Percentiles rank a stretch among this genome's conserved stretches.
phyloP scores from a whole-genome alignment of 73 alveolate genomes.

The Paramecium octaurelia region DNA sequence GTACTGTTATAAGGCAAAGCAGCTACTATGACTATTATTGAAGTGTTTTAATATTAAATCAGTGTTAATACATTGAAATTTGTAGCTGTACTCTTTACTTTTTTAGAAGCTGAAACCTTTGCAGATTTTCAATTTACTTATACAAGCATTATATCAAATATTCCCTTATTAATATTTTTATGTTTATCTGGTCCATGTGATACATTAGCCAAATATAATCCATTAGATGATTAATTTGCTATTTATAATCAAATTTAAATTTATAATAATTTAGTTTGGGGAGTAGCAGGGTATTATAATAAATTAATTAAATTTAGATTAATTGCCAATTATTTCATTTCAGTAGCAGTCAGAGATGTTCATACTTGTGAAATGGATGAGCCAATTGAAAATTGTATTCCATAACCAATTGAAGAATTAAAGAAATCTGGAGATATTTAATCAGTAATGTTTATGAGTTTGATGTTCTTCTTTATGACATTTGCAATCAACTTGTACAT shows the following conservation, averaged over 20 bases:
- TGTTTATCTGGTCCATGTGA: background rate
- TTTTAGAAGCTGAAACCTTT: background rate
- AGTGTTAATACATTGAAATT: slow-evolving; percentile 24
- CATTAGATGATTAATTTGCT: slow-evolving; percentile 22
- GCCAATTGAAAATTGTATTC: background rate
- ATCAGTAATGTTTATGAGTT: slow-evolving; percentile 1
- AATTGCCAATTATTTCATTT: background rate
- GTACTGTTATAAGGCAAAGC: slow-evolving; percentile 54
- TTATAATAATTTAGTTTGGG: slow-evolving; percentile 1
- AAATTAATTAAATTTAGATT: background rate
- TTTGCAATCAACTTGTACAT: background rate
- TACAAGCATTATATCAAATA: background rate
- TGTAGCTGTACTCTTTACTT: background rate
- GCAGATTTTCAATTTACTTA: slow-evolving; percentile 20
- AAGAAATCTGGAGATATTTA: background rate
- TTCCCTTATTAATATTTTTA: background rate
- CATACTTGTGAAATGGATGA: background rate
- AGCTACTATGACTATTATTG: slow-evolving; percentile 52
- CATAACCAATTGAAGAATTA: background rate
- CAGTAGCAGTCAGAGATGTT: background rate
- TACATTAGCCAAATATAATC: background rate
- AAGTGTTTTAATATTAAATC: slow-evolving; percentile 40
- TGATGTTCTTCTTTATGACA: slow-evolving; percentile 25
- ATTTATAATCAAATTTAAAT: background rate
- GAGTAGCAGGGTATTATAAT: background rate